These are phyloP conservation scores for Ramalina intermedia DNA, from an alignment of 495 filamentous ascomycete genomes.

Conservation along the genomic window DNA sequence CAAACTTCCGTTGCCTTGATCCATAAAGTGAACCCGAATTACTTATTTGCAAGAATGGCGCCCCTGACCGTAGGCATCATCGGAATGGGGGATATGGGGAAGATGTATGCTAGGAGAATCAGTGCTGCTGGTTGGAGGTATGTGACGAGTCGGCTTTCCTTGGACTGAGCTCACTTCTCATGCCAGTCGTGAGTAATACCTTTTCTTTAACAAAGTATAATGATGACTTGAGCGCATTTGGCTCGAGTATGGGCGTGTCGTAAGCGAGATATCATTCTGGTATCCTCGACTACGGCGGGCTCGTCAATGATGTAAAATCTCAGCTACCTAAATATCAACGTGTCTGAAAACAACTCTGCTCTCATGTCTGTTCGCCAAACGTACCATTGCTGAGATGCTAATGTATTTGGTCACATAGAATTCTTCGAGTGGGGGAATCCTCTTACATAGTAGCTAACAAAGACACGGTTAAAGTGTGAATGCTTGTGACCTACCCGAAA, in stretches of 20 bases:
- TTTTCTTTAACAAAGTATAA: constrained; percentile 23
- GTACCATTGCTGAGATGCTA: too few species aligned
- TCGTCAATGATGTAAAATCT: constrained; percentile 91
- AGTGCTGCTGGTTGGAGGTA: constrained; percentile 94
- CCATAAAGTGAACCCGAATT: too few species aligned
- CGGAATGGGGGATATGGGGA: constrained; percentile 98
- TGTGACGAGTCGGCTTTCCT: background rate
- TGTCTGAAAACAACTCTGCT: constrained; percentile 51
- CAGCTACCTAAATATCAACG: constrained; percentile 81
- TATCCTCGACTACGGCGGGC: constrained; percentile 20
- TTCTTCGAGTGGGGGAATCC: too few species aligned
- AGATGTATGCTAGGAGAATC: constrained; percentile 88
- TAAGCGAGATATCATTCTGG: constrained; percentile 37
- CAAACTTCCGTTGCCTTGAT: too few species aligned
- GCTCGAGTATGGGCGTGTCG: constrained; percentile 73
- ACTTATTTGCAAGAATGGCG: constrained; percentile 30
- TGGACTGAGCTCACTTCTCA: constrained; percentile 3
- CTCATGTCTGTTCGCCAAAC: too few species aligned
- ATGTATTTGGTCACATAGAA: too few species aligned
- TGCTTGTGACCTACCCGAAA: constrained; percentile 83
- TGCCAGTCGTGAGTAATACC: constrained; percentile 18
- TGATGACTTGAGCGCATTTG: constrained; percentile 99
- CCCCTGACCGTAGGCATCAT: constrained; percentile 76
- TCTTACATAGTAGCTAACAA: background rate
- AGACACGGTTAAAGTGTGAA: constrained; percentile 53